Evolutionary conservation across 345 rosid species (phyloP).

Genomic region (Citrus glauca): DNA sequence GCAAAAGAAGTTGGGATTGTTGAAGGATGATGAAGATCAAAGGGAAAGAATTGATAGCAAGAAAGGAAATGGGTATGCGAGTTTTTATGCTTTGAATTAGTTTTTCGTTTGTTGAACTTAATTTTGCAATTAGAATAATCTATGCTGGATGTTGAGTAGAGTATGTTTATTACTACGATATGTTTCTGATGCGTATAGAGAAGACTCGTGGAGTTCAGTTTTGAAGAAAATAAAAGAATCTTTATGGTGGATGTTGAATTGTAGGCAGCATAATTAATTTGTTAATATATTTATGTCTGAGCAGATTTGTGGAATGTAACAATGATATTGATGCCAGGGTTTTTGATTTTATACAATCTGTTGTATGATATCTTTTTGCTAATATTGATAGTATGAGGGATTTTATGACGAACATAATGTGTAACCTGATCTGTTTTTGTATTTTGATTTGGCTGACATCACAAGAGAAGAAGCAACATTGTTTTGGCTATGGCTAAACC

Average conservation of each 20-base stretch:
- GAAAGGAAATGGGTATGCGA: constrained; percentile 19
- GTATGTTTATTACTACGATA: too few relatives aligned
- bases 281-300: neutral
- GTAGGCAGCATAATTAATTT: neutral
- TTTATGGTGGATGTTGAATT: neutral
- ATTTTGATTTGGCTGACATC: neutral
- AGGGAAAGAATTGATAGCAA: constrained; percentile 9
- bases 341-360: neutral
- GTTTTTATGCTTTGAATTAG: neutral
- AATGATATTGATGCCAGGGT: neutral
- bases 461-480: neutral
- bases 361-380: neutral
- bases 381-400: neutral
- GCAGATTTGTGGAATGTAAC: neutral
- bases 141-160: neutral
- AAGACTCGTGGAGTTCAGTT: neutral
- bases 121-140: neutral
- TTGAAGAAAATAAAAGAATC: neutral
- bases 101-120: neutral
- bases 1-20: constrained; percentile 46
- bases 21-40: constrained; percentile 18
- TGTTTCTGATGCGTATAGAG: too few relatives aligned
- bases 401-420: neutral
- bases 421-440: neutral
- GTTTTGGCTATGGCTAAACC: neutral